Evolutionary conservation across 805 yeast species (phyloP).

Genomic region (Yarrowia sp.): DNA sequence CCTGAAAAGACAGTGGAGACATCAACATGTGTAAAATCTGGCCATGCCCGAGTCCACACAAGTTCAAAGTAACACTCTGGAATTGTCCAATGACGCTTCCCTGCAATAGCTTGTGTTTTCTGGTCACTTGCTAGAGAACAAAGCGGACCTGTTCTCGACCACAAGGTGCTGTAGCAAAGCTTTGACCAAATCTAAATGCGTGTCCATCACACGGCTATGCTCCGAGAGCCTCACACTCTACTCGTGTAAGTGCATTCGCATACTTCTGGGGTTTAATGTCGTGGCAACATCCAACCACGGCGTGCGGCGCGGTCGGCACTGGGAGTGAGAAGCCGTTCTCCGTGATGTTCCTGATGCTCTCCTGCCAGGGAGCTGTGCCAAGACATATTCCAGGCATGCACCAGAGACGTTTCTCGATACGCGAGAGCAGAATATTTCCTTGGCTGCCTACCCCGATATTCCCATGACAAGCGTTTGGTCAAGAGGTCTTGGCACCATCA

Average conservation of each 20-base stretch:
- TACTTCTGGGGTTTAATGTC: background rate
- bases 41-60: too few relatives aligned
- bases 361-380: background rate
- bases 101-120: too few relatives aligned
- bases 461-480: background rate
- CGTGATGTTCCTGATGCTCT: background rate
- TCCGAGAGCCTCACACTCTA: slow-evolving; percentile 7
- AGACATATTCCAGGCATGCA: too few relatives aligned
- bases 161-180: background rate
- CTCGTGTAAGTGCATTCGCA: background rate
- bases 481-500: slow-evolving; percentile 6
- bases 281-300: background rate
- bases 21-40: too few relatives aligned
- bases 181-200: background rate
- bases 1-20: too few relatives aligned
- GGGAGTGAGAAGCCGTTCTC: too few relatives aligned
- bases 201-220: slow-evolving; percentile 18
- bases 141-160: background rate
- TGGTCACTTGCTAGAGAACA: background rate
- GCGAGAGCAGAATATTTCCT: too few relatives aligned
- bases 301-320: background rate
- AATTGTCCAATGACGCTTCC: too few relatives aligned
- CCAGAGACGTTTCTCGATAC: too few relatives aligned
- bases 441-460: background rate
- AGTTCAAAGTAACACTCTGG: background rate